A percentile compares a stretch with the other conserved stretches of the same genome.
phyloP scores from a whole-genome alignment of 371 early-diverging fungal genomes.

The Blakeslea trispora region DNA sequence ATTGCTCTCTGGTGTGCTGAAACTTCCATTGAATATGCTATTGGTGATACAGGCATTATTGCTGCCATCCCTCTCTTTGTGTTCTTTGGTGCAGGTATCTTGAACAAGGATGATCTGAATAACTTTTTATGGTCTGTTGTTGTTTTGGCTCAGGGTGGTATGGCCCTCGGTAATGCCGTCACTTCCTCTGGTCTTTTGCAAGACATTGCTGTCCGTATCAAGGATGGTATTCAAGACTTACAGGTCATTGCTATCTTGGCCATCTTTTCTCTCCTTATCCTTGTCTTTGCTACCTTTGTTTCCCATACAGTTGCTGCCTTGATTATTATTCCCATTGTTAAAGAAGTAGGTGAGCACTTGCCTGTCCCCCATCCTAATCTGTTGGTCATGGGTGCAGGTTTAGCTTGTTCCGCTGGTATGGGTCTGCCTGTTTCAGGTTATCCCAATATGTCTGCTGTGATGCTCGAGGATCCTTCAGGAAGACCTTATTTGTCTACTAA shows the following conservation, averaged over 20 bases:
- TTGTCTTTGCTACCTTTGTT: constrained; percentile 90
- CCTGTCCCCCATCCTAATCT: constrained; percentile 84
- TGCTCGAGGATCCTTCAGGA: constrained; percentile 91
- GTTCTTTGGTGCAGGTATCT: constrained; percentile 87
- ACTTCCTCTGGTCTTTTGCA: constrained; percentile 81
- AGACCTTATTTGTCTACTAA: constrained; percentile 77
- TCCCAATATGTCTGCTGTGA: constrained; percentile 96
- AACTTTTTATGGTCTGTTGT: constrained; percentile 92
- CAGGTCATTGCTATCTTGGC: constrained; percentile 65
- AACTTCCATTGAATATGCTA: constrained; percentile 60
- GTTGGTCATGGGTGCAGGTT: constrained; percentile 81
- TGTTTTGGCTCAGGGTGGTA: constrained; percentile 94
- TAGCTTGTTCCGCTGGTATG: constrained; percentile 55
- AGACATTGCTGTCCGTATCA: constrained; percentile 74
- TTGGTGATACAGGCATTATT: constrained; percentile 94
- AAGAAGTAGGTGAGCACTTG: constrained; percentile 69
- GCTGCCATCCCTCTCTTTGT: constrained; percentile 91
- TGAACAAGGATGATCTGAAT: constrained; percentile 95
- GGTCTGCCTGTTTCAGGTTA: constrained; percentile 89
- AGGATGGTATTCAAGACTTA: constrained; percentile 62
- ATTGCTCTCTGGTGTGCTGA: constrained; percentile 92
- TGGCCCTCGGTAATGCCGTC: constrained; percentile 91
- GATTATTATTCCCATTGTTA: constrained; percentile 82
- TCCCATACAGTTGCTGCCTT: constrained; percentile 93
- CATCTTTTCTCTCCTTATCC: constrained; percentile 66